Base-by-base conservation (phyloP, 1,139 yeast species). In the Pichia sp. region DNA sequence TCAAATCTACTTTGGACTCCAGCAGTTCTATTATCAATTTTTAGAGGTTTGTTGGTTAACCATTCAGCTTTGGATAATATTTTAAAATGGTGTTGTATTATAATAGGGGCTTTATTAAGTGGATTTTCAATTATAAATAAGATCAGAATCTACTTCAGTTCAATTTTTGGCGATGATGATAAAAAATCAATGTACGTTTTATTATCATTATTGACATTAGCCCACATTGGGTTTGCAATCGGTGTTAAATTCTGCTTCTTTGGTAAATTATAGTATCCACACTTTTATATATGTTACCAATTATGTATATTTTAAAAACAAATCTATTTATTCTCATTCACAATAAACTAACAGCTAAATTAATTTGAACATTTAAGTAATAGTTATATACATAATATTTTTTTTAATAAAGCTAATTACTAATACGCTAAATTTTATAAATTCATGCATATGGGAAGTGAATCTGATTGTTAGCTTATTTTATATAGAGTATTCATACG, bases 1-100 rank as follows among this genome's bases (percentile, higher is more conserved):
- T 76, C 95, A 34, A 84, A 84, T 59, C 70, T 83, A 9, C 74
- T 82, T 48, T 87, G 95, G 95, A 70, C 82, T 26, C 94, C 94
- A 2, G 83, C 85, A 32, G 83, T 92, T 1, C 61, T 82, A 6
- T 64, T 83, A 36, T 79, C 76, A 52, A 63, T 77, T 18, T 60
- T 77, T 36, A 68, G 77, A 48, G 80, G 74, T 4, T 59, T 76
- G 4, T 61, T 77, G 29, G 65, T 74, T 22, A 70, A 68, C 53
- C 72, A 68, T 51, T 46, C 37, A 11, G 40, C 47, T 2, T 39
- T 60, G 30, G 62, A 59, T 22, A 34, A 42, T 2, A 44, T 71
- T 4, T 61, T 75, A 47, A 74, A 76, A 59, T 77, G 82, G 82
- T 49, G 62, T 1, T 67, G 77, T 43, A 79, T 77, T 16, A 57